Percentiles rank a stretch among this genome's conserved stretches.
These are phyloP conservation scores for Aspergillus mulundensis DNA, from an alignment of 495 filamentous ascomycete species.

Conservation along the genomic window DNA sequence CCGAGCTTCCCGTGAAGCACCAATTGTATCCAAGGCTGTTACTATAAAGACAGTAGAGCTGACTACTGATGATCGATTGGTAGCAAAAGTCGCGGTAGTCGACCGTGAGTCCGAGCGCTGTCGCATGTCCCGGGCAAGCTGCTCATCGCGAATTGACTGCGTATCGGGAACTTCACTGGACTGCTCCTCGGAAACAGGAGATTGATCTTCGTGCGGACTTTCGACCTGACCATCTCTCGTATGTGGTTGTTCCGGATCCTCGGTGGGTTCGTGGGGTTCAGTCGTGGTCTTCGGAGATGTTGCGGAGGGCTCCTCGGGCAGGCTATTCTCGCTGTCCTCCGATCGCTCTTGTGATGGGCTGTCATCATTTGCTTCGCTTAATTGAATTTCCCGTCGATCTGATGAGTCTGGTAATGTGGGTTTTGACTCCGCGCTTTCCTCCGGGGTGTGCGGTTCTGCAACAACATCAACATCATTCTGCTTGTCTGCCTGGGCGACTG, in stretches of 20 bases:
- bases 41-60: conserved; percentile 95
- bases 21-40: conserved; percentile 85
- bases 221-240: conserved; percentile 6
- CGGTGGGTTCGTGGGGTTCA: conserved; percentile 18
- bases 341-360: conserved; percentile 12
- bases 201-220: not conserved
- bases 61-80: conserved; percentile 56
- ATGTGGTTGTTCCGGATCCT: conserved; percentile 16
- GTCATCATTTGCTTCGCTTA: conserved; percentile 20
- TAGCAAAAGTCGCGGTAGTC: conserved; percentile 50
- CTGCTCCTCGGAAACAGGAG: not conserved
- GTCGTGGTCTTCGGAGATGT: conserved; percentile 19
- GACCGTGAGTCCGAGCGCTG: conserved; percentile 57
- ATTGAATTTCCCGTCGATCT: conserved; percentile 27
- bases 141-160: conserved; percentile 21
- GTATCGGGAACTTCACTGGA: not conserved
- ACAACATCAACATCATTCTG: conserved; percentile 31
- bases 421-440: conserved; percentile 30
- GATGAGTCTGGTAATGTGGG: conserved; percentile 26
- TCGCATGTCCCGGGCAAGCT: conserved; percentile 28
- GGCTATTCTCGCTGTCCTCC: conserved; percentile 15
- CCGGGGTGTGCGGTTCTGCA: conserved; percentile 25
- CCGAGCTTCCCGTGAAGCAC: conserved; percentile 79
- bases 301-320: conserved; percentile 18
- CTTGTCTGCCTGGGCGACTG: conserved; percentile 31